Base-by-base conservation (phyloP, 257 asterid genomes). In the Solanum lignicaule region DNA sequence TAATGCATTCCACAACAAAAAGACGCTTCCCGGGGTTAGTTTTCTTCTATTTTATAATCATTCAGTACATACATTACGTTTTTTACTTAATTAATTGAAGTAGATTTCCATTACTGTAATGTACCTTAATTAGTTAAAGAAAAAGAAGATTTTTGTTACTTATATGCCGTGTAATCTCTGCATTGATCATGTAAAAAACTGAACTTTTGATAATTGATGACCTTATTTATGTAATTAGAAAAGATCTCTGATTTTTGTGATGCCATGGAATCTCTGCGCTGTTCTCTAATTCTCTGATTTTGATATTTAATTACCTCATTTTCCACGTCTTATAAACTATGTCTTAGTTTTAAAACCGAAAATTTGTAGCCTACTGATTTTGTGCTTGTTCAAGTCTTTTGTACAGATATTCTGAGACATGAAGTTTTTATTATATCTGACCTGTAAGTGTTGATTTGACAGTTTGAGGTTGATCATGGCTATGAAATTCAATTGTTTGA, bases 11-110 rank as follows among this genome's bases (percentile, higher is more conserved):
- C 99, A 97, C 89, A 93, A 97, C 84, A 95, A 94, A 95, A 95
- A 89, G 91, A 95, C 98, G 87, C 92, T 97, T 87, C 94, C 99
- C 33, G 98, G 98, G 92, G 98, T 95, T 86, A 89, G 95, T 90
- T 55, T 13, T 48, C 23, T 46, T 14, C 9, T 41, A 8, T 79
- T 41, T 43, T 18, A 33, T 43, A 15, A 43, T 79, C 23, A 46
- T 27, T 78, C 6, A 39, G 65, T 81, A 48, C 31, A 82, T 48
- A 82, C 86, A 82, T 82, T 29, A 32, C 29, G 1, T 20, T 48
- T 82, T 58, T 48, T 31, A 29, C 43, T 82, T 48, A 5, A 18
- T 48, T 82, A 48, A 82, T 82, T 82, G 31, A 48, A 46, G 41
- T 27, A 31, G 43, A 46, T 43, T 79, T 43, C 9, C 38, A 43